A percentile compares a stretch with the other conserved stretches of the same genome.
These are phyloP conservation scores for Botryotinia globosa DNA, from an alignment of 2,329 filamentous ascomycete genomes.

Conservation along the genomic window DNA sequence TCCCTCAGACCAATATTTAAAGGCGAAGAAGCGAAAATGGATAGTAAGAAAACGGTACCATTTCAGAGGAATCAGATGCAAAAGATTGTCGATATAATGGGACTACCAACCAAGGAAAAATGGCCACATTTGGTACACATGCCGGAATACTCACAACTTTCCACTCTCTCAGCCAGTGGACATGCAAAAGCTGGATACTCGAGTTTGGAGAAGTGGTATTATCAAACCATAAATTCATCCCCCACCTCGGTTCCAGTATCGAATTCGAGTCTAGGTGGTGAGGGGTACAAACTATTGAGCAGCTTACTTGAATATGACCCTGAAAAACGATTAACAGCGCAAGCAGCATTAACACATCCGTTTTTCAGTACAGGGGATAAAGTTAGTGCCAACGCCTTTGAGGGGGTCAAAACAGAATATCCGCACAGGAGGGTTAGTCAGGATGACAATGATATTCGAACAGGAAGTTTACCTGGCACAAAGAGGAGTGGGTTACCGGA, in stretches of 20 bases:
- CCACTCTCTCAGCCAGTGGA: constrained; percentile 51
- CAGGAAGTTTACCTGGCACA: constrained; percentile 82
- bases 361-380: constrained; percentile 75
- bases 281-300: constrained; percentile 79
- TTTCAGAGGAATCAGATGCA: constrained; percentile 99
- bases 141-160: constrained; percentile 79
- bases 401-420: constrained; percentile 82
- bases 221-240: constrained; percentile 62
- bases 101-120: constrained; percentile 79
- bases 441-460: constrained; percentile 95
- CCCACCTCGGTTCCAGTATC: constrained; percentile 49
- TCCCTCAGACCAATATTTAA: constrained; percentile 95
- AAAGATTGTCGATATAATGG: constrained; percentile 96
- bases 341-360: constrained; percentile 82
- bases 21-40: constrained; percentile 98
- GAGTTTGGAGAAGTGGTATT: constrained; percentile 76
- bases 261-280: constrained; percentile 58
- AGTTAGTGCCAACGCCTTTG: constrained; percentile 82
- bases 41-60: constrained; percentile 93
- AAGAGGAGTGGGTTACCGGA: constrained; percentile 85
- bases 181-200: constrained; percentile 38
- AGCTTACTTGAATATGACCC: constrained; percentile 91
- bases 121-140: constrained; percentile 84
- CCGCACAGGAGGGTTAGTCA: constrained; percentile 86
- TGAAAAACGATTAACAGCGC: constrained; percentile 79